Evolutionary conservation across 2,329 filamentous ascomycete species (phyloP).

Genomic region (Aureobasidium sp.): DNA sequence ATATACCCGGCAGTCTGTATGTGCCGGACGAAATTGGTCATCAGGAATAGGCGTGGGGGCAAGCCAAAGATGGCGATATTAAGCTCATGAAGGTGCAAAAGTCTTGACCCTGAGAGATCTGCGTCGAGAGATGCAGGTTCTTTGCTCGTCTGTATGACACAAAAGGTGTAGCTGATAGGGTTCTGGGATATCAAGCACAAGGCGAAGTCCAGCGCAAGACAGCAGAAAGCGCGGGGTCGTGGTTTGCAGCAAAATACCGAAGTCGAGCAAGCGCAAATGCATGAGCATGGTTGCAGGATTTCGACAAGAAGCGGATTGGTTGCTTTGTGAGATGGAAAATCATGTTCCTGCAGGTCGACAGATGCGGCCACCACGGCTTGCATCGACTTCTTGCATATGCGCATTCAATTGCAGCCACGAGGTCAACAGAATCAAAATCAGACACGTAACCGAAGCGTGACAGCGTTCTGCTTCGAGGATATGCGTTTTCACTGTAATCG

Average conservation of each 20-base stretch:
- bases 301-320: constrained; percentile 3
- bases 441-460: background rate
- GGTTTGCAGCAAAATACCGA: constrained; percentile 8
- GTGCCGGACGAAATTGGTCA: background rate
- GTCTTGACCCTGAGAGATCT: constrained; percentile 5
- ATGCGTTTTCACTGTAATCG: background rate
- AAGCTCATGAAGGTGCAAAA: constrained; percentile 7
- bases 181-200: background rate
- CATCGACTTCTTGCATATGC: constrained; percentile 8
- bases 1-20: background rate
- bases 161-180: background rate
- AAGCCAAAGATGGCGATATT: constrained; percentile 3
- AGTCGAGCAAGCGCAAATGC: constrained; percentile 9
- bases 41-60: constrained; percentile 3
- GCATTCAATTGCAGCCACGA: constrained; percentile 10
- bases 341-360: constrained; percentile 16
- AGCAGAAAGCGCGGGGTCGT: background rate
- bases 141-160: background rate
- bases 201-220: background rate
- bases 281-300: background rate
- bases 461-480: background rate
- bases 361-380: constrained; percentile 13
- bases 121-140: background rate
- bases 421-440: constrained; percentile 3
- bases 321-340: background rate